A percentile compares a stretch with the other conserved stretches of the same genome.
phyloP scores from a whole-genome alignment of 306 rosid genomes.

The Dalbergia oliveri region DNA sequence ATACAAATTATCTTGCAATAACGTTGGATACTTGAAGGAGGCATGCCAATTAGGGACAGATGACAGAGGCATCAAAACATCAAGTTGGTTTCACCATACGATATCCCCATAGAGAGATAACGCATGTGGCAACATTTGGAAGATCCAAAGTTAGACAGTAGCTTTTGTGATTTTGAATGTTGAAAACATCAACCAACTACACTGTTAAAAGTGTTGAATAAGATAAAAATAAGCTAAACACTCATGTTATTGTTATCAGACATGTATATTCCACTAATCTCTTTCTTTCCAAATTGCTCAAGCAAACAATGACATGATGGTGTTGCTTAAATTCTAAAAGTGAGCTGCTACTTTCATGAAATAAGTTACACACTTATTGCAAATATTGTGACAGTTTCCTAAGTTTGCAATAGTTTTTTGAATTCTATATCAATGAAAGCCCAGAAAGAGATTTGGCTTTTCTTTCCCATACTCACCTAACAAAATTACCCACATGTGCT shows the following conservation, averaged over 20 bases:
- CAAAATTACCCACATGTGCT: neutral
- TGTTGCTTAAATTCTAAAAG: neutral
- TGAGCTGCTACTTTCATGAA: neutral
- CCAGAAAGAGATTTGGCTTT: constrained; percentile 4
- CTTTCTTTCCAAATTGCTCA: neutral
- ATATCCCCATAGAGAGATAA: neutral
- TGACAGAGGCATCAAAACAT: constrained; percentile 6
- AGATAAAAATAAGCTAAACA: neutral
- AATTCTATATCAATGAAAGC: constrained; percentile 2
- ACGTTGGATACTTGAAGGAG: neutral
- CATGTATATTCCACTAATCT: neutral
- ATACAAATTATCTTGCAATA: too few species aligned
- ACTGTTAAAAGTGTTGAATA: neutral
- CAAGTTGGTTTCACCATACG: neutral
- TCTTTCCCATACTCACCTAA: neutral
- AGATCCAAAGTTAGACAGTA: neutral
- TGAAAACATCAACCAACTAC: neutral
- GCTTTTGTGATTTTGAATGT: neutral
- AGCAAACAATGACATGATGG: neutral
- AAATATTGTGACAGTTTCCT: constrained; percentile 18
- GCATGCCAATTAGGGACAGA: constrained; percentile 9
- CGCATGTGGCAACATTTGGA: neutral
- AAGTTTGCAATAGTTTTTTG: neutral
- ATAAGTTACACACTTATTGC: neutral
- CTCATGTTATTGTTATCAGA: neutral